Conservation (phyloP, 306 rosid species). For the Bauhinia variegata region DNA sequence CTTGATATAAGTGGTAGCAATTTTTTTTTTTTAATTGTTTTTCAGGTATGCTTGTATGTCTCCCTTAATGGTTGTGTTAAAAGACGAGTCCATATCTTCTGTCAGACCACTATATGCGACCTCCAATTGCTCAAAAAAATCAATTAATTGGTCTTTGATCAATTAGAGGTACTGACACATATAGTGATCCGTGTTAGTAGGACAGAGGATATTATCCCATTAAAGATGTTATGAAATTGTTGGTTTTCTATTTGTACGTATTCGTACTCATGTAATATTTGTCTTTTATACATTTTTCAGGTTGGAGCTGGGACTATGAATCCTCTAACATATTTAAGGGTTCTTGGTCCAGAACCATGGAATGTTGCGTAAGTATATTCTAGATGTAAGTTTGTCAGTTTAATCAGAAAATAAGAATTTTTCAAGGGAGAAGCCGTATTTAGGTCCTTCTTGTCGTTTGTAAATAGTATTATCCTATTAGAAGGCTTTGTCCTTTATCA, state of each 20-base stretch:
- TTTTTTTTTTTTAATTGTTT: background rate
- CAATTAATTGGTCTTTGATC: no score
- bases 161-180: no score
- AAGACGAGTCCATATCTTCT: no score
- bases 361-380: conserved; percentile 95
- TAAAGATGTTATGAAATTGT: background rate
- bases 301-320: conserved; percentile 99
- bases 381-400: conserved; percentile 48
- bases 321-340: conserved; percentile 93
- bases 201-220: no score
- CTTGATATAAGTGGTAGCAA: background rate
- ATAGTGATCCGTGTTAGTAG: no score
- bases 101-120: no score
- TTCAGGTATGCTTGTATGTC: background rate
- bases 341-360: conserved; percentile 99
- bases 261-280: background rate
- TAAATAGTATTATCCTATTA: conserved; percentile 1
- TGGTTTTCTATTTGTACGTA: background rate
- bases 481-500: conserved; percentile 7
- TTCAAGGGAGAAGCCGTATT: no score
- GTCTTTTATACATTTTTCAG: conserved; percentile 48
- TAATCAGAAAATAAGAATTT: no score
- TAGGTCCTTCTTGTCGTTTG: background rate
- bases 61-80: background rate
- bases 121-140: no score